A percentile compares a stretch with the other conserved stretches of the same genome.
phyloP scores from a whole-genome alignment of 768 basidiomycete genomes.

The Hypsizygus marmoreus region DNA sequence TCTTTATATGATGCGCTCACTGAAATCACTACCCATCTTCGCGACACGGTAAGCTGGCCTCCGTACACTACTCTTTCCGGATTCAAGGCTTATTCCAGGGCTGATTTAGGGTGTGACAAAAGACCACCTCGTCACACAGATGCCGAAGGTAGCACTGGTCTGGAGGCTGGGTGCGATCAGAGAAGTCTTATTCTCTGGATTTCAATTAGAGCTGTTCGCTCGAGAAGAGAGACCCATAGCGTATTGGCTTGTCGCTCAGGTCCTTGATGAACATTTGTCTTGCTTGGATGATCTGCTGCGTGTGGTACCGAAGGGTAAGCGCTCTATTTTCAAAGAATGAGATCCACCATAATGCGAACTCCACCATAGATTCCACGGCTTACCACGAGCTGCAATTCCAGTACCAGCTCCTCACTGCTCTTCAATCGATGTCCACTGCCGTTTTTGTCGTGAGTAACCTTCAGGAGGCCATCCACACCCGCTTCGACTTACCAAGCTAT shows the following conservation, averaged over 20 bases:
- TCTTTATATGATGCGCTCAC: conserved; percentile 51
- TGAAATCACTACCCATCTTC: conserved; percentile 32
- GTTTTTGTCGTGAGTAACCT: conserved; percentile 52
- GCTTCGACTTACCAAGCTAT: not conserved
- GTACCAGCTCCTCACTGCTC: conserved; percentile 50
- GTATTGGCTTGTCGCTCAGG: conserved; percentile 69
- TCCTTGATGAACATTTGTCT: conserved; percentile 57
- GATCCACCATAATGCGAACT: too few relatives aligned
- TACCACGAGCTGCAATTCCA: conserved; percentile 53
- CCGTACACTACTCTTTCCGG: not conserved
- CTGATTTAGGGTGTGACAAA: conserved; percentile 26
- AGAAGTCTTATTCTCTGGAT: conserved; percentile 74
- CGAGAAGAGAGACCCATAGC: conserved; percentile 69
- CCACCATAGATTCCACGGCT: conserved; percentile 37
- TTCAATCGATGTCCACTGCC: conserved; percentile 57
- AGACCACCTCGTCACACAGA: conserved; percentile 36
- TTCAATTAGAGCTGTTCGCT: conserved; percentile 74
- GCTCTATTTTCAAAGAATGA: too few relatives aligned
- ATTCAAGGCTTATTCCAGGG: conserved; percentile 3
- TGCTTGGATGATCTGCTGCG: conserved; percentile 51
- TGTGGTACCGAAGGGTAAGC: conserved; percentile 42
- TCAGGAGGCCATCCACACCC: not conserved
- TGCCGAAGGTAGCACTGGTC: conserved; percentile 52
- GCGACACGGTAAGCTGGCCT: conserved; percentile 27
- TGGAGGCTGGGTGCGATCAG: conserved; percentile 62